Base-by-base conservation (phyloP, 257 asterid species). In the Capsicum chinense region DNA sequence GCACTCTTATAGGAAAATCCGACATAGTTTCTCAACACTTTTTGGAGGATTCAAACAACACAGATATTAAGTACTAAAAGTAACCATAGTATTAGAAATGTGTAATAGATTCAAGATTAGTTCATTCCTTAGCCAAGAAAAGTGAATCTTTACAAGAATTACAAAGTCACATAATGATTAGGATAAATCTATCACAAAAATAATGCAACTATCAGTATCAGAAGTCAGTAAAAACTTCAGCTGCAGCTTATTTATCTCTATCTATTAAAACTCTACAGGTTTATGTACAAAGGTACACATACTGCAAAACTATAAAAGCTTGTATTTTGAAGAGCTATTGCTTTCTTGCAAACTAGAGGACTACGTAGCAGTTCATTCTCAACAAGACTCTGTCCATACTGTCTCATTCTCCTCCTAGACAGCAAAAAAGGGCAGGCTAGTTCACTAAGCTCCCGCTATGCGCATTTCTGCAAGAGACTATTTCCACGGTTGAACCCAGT, bases 151-250 rank as follows among this genome's bases (percentile, higher is more conserved):
- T 4, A 66, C 73, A 12, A 4, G 73, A 33, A 33, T 4, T 33
- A 50, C 81, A 21, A 50, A 74, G 42, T 7, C 62, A 39, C 44
- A 74, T 50, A 19, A 74, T 74, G 37, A 21, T 6, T 3, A 33
- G 73, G 80, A 50, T 50, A 19, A 74, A 15, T 48, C 47, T 21
- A 74, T 19, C 62, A 74, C 7, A 74, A 70, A 26, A 8, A 7
- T 50, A 13, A 26, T 14, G 26, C 8, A 76, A 78, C 81, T 7
- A 78, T 26, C 33, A 52, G 26, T 78, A 78, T 14, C 3, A 52
- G 47, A 52, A 80, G 68, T 79, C 62, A 50, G 83, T 44, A 48
- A 63, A 66, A 83, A 79, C 85, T 79, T 26, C 33, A 33, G 54
- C 56, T 11, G 15, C 68, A 6, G 59, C 19, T 73, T 76, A 76